Evolutionary conservation across 805 yeast genomes (phyloP), one percentile per base, ranked within the genome.

Genomic region (Metschnikowia lachancei): DNA sequence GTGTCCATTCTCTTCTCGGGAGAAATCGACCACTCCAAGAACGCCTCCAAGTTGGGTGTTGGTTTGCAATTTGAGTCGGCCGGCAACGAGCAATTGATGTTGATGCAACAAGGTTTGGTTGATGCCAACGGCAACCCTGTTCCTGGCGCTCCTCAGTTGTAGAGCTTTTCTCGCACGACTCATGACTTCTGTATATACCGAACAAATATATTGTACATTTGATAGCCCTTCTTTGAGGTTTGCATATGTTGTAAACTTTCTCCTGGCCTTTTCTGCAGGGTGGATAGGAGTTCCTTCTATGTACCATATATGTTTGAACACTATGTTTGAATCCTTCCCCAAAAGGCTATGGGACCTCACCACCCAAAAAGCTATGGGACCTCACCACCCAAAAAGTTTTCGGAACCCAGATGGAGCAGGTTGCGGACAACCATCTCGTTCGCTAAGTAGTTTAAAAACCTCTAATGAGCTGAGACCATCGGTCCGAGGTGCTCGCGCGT

Each of bases 21-120:
- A 62, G 96, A 91, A 72, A 81, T 92, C 52, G 97, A 92, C 72
- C 98, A 92, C 68, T 71, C 76, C 63, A 72, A 72, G 58, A 66
- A 70, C 58, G 74, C 89, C 51, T 83, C 91, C 54, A 85, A 83
- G 69, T 73, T 92, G 56, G 99, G 99, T 64, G 80, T 91, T 59
- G 98, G 97, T 68, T 77, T 94, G 60, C 97, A 92, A 76, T 84
- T 94, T 56, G 98, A 94, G 77, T 83, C 94, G 55, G 92, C 94
- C 47, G 97, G 97, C 64, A 83, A 87, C 62, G 96, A 91, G 74
- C 94, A 88, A 74, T 80, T 89, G 59, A 82, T 87, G 78, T 78
- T 87, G 84, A 83, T 85, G 89, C 95, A 86, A 74, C 90, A 85
- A 70, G 92, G 92, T 61, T 74, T 86, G 69, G 69, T 83, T 54